Base-by-base conservation (phyloP, 306 rosid genomes). In the Aeschynomene evenia region DNA sequence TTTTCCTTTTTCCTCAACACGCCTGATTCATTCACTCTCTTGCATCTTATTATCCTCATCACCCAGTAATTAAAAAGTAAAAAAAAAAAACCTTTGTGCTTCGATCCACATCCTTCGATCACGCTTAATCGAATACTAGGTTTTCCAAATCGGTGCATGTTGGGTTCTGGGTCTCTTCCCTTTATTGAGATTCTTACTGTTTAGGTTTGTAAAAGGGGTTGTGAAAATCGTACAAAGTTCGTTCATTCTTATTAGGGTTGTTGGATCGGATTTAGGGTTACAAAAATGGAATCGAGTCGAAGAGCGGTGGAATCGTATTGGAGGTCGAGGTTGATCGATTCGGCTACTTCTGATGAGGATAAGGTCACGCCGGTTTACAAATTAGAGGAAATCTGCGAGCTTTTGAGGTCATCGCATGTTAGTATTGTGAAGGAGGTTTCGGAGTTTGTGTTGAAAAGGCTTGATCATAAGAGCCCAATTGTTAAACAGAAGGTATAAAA, bases 251-350 rank as follows among this genome's bases (percentile, higher is more conserved):
- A 28, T 28, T 28, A 28, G 51, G 51, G 21, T 45, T 45, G 15
- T 45, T 21, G 29, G 45, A 23, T 55, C 29, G 39, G 66, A 42
- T 75, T 70, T 69, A 67, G 80, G 52, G 26, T 33, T 6, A n/a
- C n/a, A 31, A 34, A 34, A 58, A 95, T 95, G 99, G 99, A 95
- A 73, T 78, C 97, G 60, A 91, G 99, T 81, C 81, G 99, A 57
- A 87, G 99, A 87, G 99, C 97, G 33, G 99, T 95, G 74, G 99
- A 95, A 72, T 87, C 99, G 34, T 95, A 89, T 64, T 89, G 97
- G 99, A 83, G 97, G 61, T 89, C 97, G 22, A 75, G 96, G 53
- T 66, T 91, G 91, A 77, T 95, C 75, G 99, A 95, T 75, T 82
- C 82, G 37, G 99, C 88, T 12, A 95, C 99, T 4, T 85, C 93